Base-by-base conservation (phyloP, 2,329 filamentous ascomycete genomes). In the Neopestalotiopsis clavispora region DNA sequence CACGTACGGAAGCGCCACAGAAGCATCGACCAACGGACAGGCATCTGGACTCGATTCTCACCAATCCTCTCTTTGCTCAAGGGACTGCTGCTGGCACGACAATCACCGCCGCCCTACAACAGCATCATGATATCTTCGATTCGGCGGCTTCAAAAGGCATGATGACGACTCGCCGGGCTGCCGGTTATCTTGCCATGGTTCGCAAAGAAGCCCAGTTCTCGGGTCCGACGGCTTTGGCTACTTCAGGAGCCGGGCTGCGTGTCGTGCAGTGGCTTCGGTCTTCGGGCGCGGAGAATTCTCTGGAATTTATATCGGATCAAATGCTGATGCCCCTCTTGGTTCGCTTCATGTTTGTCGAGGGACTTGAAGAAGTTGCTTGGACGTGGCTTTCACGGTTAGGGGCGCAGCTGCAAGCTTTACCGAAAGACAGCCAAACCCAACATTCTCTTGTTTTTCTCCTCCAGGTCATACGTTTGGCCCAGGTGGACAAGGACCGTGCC, bases 91-190 rank as follows among this genome's bases (percentile, higher is more conserved):
- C 23, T 10, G 4, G 4, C 20, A 56, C 20, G 23, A n/a, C 13
- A 32, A 42, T 34, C 20, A 66, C 71, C 68, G 59, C 62, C 23
- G 70, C 45, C 61, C 66, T 32, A 32, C 57, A 79, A 38, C 83
- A 86, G 58, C 86, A 85, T 3, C 85, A 87, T 80, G 81, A 85
- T 52, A 82, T 89, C 3, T 90, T 90, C 69, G 84, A 88, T 71
- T 81, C 83, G 68, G 88, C 87, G 20, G 86, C 87, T 1, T 82
- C 85, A 13, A 83, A 81, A 73, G 87, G 87, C 49, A 81, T 90
- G 72, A 89, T 90, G 87, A 89, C 82, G 4, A 74, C 83, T 1
- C 79, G 80, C 52, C 83, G 85, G 1, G 88, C 88, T 0, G 83
- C 83, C 1, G 88, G 88, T 13, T 89, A 87, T 69, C 79, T 90